A percentile compares a stretch with the other conserved stretches of the same genome.
These are phyloP conservation scores for Backusella australiensis DNA, from an alignment of 192 early-diverging fungal genomes.

Conservation along the genomic window DNA sequence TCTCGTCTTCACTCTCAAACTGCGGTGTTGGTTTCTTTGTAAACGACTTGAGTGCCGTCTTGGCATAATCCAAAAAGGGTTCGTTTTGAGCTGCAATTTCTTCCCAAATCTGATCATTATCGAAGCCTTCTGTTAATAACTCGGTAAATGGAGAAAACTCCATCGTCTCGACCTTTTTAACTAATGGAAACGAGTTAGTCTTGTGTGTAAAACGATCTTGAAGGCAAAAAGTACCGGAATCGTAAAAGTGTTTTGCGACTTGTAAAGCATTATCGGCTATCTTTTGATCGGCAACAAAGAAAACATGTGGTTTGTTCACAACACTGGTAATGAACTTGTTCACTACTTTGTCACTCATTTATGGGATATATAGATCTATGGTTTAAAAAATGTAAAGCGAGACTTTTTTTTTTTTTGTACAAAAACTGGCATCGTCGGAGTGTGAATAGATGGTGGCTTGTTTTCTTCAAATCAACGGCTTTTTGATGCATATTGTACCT, in stretches of 20 bases:
- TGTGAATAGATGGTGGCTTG: neutral
- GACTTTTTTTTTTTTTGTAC: neutral
- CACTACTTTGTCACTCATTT: neutral
- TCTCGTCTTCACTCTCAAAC: constrained; percentile 42
- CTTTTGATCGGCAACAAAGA: constrained; percentile 37
- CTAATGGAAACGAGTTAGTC: neutral
- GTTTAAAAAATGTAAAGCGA: neutral
- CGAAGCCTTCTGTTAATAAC: constrained; percentile 69
- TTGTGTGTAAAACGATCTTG: no score
- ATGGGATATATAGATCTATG: neutral
- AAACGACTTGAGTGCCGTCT: constrained; percentile 35
- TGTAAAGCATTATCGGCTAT: constrained; percentile 39
- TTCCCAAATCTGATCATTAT: constrained; percentile 91
- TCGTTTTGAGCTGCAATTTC: constrained; percentile 85
- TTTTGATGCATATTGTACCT: no score
- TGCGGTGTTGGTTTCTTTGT: constrained; percentile 29
- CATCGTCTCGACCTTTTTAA: constrained; percentile 47
- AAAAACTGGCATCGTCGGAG: neutral
- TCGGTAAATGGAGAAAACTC: constrained; percentile 57
- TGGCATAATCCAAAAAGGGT: constrained; percentile 69
- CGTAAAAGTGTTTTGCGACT: constrained; percentile 50
- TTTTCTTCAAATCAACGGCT: neutral
- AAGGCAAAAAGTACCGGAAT: constrained; percentile 37
- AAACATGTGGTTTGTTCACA: constrained; percentile 54
- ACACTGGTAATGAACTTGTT: constrained; percentile 15